Evolutionary conservation across 306 rosid genomes (phyloP).

Genomic region (Sechiopsis laciniata): DNA sequence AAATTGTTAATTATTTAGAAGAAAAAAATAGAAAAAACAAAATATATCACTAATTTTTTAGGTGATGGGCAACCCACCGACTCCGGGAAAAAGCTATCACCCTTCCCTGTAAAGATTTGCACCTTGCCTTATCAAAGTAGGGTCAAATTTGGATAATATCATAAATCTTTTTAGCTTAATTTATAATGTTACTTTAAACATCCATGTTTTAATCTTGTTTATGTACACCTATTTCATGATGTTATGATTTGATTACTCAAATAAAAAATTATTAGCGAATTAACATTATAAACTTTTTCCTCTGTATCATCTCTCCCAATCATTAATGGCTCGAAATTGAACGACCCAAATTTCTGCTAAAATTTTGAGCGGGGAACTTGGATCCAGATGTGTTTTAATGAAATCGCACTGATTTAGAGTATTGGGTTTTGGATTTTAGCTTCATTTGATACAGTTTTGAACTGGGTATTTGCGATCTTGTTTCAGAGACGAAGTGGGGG

Average conservation of each 20-base stretch:
- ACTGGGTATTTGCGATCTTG: not conserved
- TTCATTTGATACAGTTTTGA: not conserved
- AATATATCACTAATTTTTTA: not conserved
- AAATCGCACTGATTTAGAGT: constrained; percentile 14
- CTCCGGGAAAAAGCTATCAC: not conserved
- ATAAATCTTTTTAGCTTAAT: not conserved
- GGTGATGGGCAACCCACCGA: constrained; percentile 6
- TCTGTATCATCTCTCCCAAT: not conserved
- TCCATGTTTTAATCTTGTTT: not conserved
- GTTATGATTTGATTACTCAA: not conserved
- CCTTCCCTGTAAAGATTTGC: not conserved
- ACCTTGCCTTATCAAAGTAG: not conserved
- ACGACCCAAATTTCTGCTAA: not conserved
- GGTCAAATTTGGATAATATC: not conserved
- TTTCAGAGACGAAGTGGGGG: constrained; percentile 10
- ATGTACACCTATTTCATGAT: not conserved
- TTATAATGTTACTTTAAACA: not conserved
- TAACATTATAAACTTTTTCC: not conserved
- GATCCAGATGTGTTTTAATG: constrained; percentile 17
- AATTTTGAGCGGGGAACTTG: not conserved
- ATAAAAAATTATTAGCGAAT: not conserved
- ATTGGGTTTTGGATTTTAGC: constrained; percentile 13
- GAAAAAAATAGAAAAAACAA: not conserved
- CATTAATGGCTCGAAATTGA: not conserved
- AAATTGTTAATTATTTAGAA: not conserved